Base-by-base conservation (phyloP, 306 rosid genomes). In the Trichosanthes cucumerina region DNA sequence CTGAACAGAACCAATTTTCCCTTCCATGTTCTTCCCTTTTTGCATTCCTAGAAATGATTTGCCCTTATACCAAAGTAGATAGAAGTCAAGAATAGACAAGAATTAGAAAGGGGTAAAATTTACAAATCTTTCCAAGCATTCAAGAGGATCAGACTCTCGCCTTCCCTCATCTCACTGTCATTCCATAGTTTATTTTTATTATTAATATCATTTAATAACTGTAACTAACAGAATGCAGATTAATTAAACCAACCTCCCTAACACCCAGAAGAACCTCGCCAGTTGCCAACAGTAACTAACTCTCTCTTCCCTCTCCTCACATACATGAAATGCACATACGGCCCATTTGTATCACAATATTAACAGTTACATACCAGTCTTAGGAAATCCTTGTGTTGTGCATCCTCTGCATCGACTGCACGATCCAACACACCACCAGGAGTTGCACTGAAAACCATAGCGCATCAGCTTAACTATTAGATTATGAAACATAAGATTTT, bases 391-490 rank as follows among this genome's bases (percentile, higher is more conserved):
- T 81, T 84, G 52, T 84, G 84, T 63, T 84, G 85, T 63, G 78
- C 86, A 1, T 84, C 86, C 79, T 88, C 92, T 8, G 90, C 90
- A 41, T 88, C 92, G 63, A 88, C 81, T 36, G 90, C 89, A 39
- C 88, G 89, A 73, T 88, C 92, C 80, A 86, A 78, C 58, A 88
- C 84, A 1, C 92, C 90, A 54, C 92, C 90, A 2, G 82, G 79
- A 60, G 87, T 82, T 77, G 87, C 87, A 79, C 92, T 88, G 83
- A 43, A 13, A 14, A 77, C 53, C 78, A 78, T 64, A 34, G 60
- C 79, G 77, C 47, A 24, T 24, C 39, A 80, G 16, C 19, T 23
- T 54, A 81, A 18, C 59, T 47, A 65, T 18, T 3, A 58, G 11
- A 78, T 66, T 77, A 54, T 53, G 76, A 39, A 54, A 78, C 34